Evolutionary conservation across 2,329 filamentous ascomycete species (phyloP).

Genomic region (Cephalotrichum gorgonifer): DNA sequence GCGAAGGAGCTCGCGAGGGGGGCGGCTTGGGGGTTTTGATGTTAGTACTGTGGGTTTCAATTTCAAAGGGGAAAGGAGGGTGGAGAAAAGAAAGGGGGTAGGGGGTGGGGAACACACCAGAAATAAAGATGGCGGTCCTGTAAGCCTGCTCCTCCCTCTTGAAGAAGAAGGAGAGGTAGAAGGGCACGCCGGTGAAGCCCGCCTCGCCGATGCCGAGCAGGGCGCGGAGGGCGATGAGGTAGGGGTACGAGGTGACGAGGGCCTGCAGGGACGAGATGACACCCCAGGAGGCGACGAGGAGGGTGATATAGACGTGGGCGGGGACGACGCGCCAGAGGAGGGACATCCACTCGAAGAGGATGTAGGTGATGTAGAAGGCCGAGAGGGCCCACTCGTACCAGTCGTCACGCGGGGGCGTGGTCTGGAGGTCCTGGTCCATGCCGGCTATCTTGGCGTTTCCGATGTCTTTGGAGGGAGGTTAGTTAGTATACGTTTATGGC

Average conservation of each 20-base stretch:
- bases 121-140: constrained; percentile 77
- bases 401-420: constrained; percentile 28
- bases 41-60: neutral
- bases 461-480: constrained; percentile 43
- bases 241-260: constrained; percentile 52
- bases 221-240: constrained; percentile 42
- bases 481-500: neutral
- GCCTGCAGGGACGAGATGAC: constrained; percentile 65
- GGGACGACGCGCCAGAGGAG: constrained; percentile 50
- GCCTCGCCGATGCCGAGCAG: constrained; percentile 55
- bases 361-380: constrained; percentile 54
- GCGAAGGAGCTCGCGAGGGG: constrained; percentile 73
- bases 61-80: neutral
- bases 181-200: constrained; percentile 53
- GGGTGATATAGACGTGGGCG: constrained; percentile 46
- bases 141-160: constrained; percentile 66
- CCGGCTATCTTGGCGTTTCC: constrained; percentile 54
- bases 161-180: constrained; percentile 57
- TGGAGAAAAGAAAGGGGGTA: neutral
- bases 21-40: constrained; percentile 56
- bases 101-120: constrained; percentile 31
- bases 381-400: constrained; percentile 53
- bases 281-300: constrained; percentile 70
- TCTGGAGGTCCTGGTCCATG: constrained; percentile 51
- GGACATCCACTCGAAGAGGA: constrained; percentile 55